These are phyloP conservation scores for Alternaria metachromatica DNA, from an alignment of 2,329 filamentous ascomycete genomes.

Conservation along the genomic window DNA sequence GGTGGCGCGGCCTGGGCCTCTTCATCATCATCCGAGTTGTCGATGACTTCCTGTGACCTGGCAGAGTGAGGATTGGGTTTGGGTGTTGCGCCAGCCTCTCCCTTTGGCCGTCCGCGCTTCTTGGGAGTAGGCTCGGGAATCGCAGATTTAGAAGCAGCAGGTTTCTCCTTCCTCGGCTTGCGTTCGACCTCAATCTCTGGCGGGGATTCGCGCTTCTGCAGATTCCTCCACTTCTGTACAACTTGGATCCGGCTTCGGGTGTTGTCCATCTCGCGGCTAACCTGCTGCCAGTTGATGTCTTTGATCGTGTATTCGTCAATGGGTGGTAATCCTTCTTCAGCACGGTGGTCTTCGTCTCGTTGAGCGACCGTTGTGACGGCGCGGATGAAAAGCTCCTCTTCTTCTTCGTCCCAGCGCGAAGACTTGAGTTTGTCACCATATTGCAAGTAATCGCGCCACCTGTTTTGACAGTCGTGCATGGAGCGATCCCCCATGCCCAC, in stretches of 20 bases:
- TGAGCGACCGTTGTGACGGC: conserved; percentile 62
- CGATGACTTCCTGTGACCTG: not conserved
- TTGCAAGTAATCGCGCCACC: conserved; percentile 72
- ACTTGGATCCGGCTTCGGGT: conserved; percentile 72
- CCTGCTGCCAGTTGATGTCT: conserved; percentile 69
- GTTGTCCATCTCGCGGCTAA: conserved; percentile 67
- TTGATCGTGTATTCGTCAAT: conserved; percentile 55
- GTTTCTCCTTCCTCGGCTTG: conserved; percentile 6
- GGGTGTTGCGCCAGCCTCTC: not conserved
- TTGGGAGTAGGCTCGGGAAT: not conserved
- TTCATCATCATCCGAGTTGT: not conserved
- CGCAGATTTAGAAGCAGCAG: not conserved
- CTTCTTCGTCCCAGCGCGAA: conserved; percentile 66
- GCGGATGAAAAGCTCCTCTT: conserved; percentile 62
- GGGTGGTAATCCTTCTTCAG: conserved; percentile 20
- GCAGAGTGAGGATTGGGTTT: not conserved
- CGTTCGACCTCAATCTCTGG: conserved; percentile 19
- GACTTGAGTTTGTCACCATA: conserved; percentile 62
- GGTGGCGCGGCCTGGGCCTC: not conserved
- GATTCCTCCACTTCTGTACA: conserved; percentile 67
- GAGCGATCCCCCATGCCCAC: conserved; percentile 67
- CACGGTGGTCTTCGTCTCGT: conserved; percentile 51
- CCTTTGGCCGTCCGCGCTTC: not conserved
- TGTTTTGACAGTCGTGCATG: conserved; percentile 70
- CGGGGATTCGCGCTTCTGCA: conserved; percentile 16